Base-by-base conservation (phyloP, 495 filamentous ascomycete species). In the Aspergillus avenaceus region DNA sequence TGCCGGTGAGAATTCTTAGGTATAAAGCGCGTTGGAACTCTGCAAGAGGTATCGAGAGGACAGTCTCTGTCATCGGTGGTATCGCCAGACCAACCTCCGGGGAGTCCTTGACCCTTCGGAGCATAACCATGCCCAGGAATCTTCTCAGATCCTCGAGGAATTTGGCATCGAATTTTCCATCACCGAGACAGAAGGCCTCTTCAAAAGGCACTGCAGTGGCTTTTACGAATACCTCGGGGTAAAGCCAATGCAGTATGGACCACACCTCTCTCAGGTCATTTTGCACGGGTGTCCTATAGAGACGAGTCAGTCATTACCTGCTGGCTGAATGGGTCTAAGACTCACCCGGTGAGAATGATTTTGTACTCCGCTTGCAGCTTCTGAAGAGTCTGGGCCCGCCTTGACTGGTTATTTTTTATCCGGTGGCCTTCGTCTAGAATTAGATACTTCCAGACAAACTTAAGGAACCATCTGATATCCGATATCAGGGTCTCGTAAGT, bases 11-110 rank as follows among this genome's bases (percentile, higher is more conserved):
- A 16, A 85, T 66, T 5, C 79, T 69, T 26, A 69, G 70, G 41
- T 87, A 87, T 77, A 80, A 85, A 21, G 77, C 78, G 5, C 73
- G 59, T 54, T 87, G 84, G 68, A 84, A 75, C 0, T 81, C 78
- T 0, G 80, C 78, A 2, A 86, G 63, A 0, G 83, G 83, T 0
- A 84, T 76, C 26, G 78, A 84, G 6, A 87, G 62, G 8, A 80
- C 62, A 0, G 84, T 69, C 45, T 86, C 83, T 21, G 72, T 76
- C 53, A 85, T 86, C 6, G 69, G 66, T 1, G 82, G 84, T 9
- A 87, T 67, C 23, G 74, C 71, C 9, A 86, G 63, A 19, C 81
- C 73, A 1, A 85, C 75, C 2, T 73, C 77, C 1, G 75, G 71
- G 22, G 77, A 81, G n/a, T 75, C 70, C 59, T 86, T 87, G 68